Percentiles rank a stretch among this genome's conserved stretches.
Conservation (phyloP, 768 basidiomycete genomes). For the Sarcodon sp. region DNA sequence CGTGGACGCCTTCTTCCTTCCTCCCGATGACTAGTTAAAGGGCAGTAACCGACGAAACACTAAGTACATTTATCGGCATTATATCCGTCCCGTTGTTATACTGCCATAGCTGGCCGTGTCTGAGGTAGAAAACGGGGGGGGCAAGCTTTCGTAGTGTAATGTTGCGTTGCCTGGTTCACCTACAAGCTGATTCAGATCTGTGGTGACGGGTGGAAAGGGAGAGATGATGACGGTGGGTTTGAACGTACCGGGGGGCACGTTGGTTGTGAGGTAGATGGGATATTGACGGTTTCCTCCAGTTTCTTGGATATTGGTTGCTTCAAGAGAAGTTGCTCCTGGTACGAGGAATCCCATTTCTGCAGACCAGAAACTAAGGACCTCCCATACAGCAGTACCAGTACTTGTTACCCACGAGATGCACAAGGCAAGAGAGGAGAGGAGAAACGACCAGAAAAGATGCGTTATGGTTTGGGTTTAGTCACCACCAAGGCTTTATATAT, state of each 20-base stretch:
- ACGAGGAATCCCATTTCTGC: background rate
- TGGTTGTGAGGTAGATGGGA: background rate
- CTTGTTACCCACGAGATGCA: no score
- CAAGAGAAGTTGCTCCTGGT: background rate
- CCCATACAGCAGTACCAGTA: background rate
- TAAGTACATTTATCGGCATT: constrained; percentile 39
- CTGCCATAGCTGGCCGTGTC: constrained; percentile 36
- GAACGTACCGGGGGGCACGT: background rate
- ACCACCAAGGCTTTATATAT: no score
- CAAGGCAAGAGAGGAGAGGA: no score
- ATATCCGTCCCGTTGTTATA: constrained; percentile 44
- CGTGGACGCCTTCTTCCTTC: constrained; percentile 24
- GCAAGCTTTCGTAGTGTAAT: constrained; percentile 18
- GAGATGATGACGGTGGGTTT: no score
- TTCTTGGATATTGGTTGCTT: background rate
- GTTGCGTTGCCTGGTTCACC: constrained; percentile 37
- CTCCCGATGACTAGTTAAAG: constrained; percentile 33
- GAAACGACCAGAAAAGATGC: no score
- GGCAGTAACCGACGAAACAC: constrained; percentile 32
- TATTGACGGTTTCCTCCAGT: background rate
- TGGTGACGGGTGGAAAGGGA: no score
- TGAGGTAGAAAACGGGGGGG: constrained; percentile 44
- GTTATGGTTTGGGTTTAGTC: no score
- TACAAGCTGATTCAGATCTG: constrained; percentile 9
- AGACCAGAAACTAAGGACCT: background rate